A percentile compares a stretch with the other conserved stretches of the same genome.
phyloP scores from a whole-genome alignment of 306 rosid species.

The Quillaja saponaria region DNA sequence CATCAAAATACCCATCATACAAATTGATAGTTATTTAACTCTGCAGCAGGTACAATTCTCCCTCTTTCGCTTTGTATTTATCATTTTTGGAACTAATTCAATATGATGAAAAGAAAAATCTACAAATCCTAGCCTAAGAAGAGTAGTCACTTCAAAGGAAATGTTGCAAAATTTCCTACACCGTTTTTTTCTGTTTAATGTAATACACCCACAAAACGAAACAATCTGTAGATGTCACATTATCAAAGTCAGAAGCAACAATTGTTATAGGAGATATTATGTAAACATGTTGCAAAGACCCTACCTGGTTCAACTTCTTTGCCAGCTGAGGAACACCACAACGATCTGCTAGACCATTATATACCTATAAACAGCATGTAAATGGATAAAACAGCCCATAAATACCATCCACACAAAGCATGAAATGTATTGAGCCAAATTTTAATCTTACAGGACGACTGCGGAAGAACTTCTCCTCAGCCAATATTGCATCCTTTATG shows the following conservation, averaged over 20 bases:
- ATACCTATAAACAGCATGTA: constrained; percentile 55
- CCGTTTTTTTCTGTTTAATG: background rate
- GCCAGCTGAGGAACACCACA: constrained; percentile 98
- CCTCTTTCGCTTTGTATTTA: constrained; percentile 3
- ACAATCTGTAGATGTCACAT: constrained; percentile 4
- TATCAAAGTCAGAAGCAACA: background rate
- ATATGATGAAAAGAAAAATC: too few species aligned
- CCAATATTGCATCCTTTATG: constrained; percentile 90
- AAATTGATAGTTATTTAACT: background rate
- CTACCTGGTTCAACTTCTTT: constrained; percentile 93
- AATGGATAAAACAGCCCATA: constrained; percentile 19
- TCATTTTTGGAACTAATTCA: too few species aligned
- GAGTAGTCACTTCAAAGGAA: constrained; percentile 3
- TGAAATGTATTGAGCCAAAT: constrained; percentile 11
- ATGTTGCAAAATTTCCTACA: background rate
- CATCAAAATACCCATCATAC: constrained; percentile 2
- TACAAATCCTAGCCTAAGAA: constrained; percentile 8
- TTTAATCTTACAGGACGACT: constrained; percentile 83
- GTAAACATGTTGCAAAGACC: constrained; percentile 12
- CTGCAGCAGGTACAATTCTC: background rate
- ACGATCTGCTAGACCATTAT: constrained; percentile 82
- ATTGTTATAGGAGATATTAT: constrained; percentile 1
- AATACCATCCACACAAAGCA: constrained; percentile 18
- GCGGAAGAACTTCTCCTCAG: constrained; percentile 90
- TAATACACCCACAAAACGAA: constrained; percentile 1